phyloP scores from a whole-genome alignment of 805 yeast genomes.

The Candida quercuum region DNA sequence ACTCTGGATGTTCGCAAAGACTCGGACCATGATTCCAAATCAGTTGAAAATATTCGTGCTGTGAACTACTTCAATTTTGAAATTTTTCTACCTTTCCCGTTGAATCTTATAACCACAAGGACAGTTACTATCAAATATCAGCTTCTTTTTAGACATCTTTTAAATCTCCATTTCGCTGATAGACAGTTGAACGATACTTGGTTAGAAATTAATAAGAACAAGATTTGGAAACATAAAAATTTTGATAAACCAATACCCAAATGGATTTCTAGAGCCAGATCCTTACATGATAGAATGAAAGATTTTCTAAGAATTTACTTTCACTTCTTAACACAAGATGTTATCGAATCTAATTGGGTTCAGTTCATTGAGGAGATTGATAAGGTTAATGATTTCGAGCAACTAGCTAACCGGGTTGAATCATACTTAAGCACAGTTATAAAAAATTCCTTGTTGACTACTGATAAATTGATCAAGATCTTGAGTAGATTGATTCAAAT shows the following conservation, averaged over 20 bases:
- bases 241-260: constrained; percentile 37
- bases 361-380: constrained; percentile 29
- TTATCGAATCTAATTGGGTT: constrained; percentile 51
- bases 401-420: constrained; percentile 41
- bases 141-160: constrained; percentile 65
- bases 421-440: constrained; percentile 57
- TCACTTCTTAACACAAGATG: constrained; percentile 50
- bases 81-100: constrained; percentile 76
- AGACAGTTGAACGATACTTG: constrained; percentile 60
- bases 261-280: constrained; percentile 51
- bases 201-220: constrained; percentile 59
- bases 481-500: constrained; percentile 41
- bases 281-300: constrained; percentile 45
- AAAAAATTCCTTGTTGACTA: constrained; percentile 63
- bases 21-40: constrained; percentile 13
- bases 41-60: constrained; percentile 32
- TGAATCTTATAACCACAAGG: constrained; percentile 66
- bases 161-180: constrained; percentile 58
- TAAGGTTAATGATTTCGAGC: constrained; percentile 33
- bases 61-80: constrained; percentile 52
- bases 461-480: constrained; percentile 43
- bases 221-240: constrained; percentile 59
- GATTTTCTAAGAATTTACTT: constrained; percentile 50
- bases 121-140: constrained; percentile 76
- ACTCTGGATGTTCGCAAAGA: constrained; percentile 26